phyloP scores from a whole-genome alignment of 345 rosid genomes.

The Nephelium lappaceum region DNA sequence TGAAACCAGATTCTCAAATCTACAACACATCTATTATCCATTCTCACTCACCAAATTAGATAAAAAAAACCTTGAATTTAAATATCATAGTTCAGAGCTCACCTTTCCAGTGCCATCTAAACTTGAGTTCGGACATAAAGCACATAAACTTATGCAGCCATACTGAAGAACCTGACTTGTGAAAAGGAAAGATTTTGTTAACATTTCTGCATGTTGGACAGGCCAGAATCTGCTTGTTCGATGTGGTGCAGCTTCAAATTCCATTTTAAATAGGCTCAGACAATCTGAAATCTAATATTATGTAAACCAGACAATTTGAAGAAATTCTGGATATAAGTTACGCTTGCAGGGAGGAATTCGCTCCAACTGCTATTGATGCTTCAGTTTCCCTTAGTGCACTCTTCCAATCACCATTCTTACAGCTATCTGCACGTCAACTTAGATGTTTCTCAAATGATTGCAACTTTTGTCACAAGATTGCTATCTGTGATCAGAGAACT shows the following conservation, averaged over 20 bases:
- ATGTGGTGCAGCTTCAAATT: constrained; percentile 68
- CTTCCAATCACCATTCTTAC: too few species aligned
- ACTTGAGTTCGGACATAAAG: constrained; percentile 75
- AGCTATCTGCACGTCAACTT: too few species aligned
- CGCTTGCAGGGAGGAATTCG: too few species aligned
- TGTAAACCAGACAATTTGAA: too few species aligned
- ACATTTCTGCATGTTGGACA: constrained; percentile 46
- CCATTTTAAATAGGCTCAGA: constrained; percentile 27
- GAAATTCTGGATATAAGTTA: too few species aligned
- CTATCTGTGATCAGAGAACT: constrained; percentile 79
- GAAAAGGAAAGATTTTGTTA: constrained; percentile 39
- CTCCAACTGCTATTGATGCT: too few species aligned
- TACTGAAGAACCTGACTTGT: constrained; percentile 57
- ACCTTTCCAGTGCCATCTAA: constrained; percentile 96
- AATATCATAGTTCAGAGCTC: constrained; percentile 40
- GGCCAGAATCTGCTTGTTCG: constrained; percentile 66
- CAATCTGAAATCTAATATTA: constrained; percentile 15
- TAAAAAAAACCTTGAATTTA: background rate
- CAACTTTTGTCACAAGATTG: constrained; percentile 15
- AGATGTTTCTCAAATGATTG: too few species aligned
- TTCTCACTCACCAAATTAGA: constrained; percentile 40
- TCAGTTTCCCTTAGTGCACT: too few species aligned
- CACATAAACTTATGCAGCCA: constrained; percentile 73
- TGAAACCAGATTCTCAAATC: constrained; percentile 86
- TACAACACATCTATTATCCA: constrained; percentile 61